Percentiles rank a stretch among this genome's conserved stretches.
These are phyloP conservation scores for Senecio squalidus DNA, from an alignment of 140 eudicot genomes.

Conservation along the genomic window DNA sequence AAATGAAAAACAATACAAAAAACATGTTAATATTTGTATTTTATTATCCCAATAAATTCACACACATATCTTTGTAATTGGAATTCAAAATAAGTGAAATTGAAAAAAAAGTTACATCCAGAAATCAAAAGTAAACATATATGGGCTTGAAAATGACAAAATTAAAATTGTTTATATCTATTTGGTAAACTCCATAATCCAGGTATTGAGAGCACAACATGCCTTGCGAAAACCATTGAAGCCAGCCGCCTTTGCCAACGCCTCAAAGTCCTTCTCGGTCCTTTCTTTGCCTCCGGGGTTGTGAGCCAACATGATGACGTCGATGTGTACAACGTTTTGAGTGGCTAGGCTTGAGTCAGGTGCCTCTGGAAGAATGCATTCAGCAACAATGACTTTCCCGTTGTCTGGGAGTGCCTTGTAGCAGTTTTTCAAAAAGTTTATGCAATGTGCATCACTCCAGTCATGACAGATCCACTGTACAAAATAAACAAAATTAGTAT, in stretches of 20 bases:
- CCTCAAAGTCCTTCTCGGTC: conserved; percentile 31
- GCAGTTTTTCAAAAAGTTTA: conserved; percentile 31
- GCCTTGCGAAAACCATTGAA: conserved; percentile 25
- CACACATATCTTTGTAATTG: not conserved
- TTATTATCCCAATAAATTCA: not conserved
- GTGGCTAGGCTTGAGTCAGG: conserved; percentile 29
- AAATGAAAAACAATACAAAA: not conserved
- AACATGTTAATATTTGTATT: not conserved
- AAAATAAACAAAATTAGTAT: not conserved
- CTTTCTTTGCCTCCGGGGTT: conserved; percentile 52
- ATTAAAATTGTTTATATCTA: too few species aligned
- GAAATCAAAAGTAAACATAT: not conserved
- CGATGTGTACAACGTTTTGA: conserved; percentile 27
- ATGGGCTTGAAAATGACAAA: too few species aligned
- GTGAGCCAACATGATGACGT: conserved; percentile 32
- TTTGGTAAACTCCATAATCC: conserved; percentile 43
- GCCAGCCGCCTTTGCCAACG: conserved; percentile 37
- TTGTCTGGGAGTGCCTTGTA: conserved; percentile 28
- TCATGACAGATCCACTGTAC: conserved; percentile 48
- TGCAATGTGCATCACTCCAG: conserved; percentile 49
- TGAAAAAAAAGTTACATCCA: not conserved
- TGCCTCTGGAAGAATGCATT: conserved; percentile 28
- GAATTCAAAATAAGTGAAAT: not conserved
- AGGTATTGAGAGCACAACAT: conserved; percentile 35
- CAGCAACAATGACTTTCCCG: conserved; percentile 45